Conservation (phyloP, 805 yeast species). For the Jamesozyma jinghongensis region DNA sequence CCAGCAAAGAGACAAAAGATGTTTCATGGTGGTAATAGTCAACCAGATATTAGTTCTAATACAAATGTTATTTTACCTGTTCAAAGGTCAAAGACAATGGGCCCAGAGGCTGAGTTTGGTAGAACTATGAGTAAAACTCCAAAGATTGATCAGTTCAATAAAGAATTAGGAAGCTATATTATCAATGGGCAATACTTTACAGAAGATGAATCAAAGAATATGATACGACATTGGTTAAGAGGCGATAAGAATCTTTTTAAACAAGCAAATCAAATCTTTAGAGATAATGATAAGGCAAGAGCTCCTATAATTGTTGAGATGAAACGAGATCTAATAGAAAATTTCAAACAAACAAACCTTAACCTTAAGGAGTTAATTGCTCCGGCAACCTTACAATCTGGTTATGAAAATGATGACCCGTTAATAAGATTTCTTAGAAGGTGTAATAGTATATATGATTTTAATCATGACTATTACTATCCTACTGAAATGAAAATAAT, state of each 20-base stretch:
- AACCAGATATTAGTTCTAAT: neutral
- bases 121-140: no score
- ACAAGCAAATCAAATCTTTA: constrained; percentile 31
- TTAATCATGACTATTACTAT: constrained; percentile 40
- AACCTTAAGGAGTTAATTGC: constrained; percentile 12
- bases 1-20: neutral
- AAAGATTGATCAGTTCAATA: neutral
- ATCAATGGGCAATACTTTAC: constrained; percentile 15
- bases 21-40: neutral
- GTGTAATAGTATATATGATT: constrained; percentile 41
- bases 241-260: constrained; percentile 16
- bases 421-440: constrained; percentile 45
- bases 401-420: constrained; percentile 30
- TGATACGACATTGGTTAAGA: constrained; percentile 3
- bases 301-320: constrained; percentile 41
- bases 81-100: constrained; percentile 4
- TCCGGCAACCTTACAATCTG: constrained; percentile 21
- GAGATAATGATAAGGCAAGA: constrained; percentile 43
- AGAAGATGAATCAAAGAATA: constrained; percentile 15
- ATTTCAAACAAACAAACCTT: constrained; percentile 23
- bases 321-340: constrained; percentile 26
- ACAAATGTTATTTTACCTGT: neutral
- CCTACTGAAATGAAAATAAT: constrained; percentile 39
- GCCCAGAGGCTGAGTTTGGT: neutral
- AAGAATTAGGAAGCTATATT: constrained; percentile 14